Evolutionary conservation across 805 yeast species (phyloP).

Genomic region (Spathaspora passalidarum): DNA sequence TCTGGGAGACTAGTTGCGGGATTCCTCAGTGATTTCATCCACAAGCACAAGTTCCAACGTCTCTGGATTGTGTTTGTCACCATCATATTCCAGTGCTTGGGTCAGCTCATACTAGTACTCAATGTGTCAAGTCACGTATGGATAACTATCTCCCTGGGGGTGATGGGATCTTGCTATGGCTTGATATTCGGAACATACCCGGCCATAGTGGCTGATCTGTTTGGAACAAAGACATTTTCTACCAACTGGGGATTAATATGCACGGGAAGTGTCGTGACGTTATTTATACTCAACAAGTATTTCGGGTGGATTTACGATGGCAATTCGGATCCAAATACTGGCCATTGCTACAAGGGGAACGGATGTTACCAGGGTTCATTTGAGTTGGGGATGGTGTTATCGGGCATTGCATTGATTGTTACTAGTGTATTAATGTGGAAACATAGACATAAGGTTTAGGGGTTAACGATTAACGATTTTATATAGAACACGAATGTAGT

Average conservation of each 20-base stretch:
- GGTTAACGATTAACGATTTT: too few relatives aligned
- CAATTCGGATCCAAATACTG: constrained; percentile 37
- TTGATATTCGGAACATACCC: constrained; percentile 72
- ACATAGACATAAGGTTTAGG: not conserved
- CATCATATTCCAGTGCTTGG: constrained; percentile 30
- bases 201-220: constrained; percentile 67
- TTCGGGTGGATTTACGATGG: constrained; percentile 56
- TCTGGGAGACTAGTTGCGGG: constrained; percentile 66
- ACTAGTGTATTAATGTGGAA: not conserved
- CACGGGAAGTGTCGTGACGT: constrained; percentile 61
- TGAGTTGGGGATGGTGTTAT: constrained; percentile 17
- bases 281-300: constrained; percentile 51
- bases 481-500: too few relatives aligned
- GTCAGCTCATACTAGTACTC: constrained; percentile 34
- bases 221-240: constrained; percentile 65
- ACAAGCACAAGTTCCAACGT: constrained; percentile 52
- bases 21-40: constrained; percentile 59
- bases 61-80: constrained; percentile 62
- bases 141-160: constrained; percentile 48
- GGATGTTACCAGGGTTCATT: constrained; percentile 38
- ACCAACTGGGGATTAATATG: constrained; percentile 76
- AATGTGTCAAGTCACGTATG: constrained; percentile 27
- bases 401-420: not conserved
- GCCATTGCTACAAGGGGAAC: constrained; percentile 36
- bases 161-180: constrained; percentile 69